Percentiles rank a stretch among this genome's conserved stretches.
These are phyloP conservation scores for Naematelia encephala DNA, from an alignment of 768 basidiomycete species.

Conservation along the genomic window DNA sequence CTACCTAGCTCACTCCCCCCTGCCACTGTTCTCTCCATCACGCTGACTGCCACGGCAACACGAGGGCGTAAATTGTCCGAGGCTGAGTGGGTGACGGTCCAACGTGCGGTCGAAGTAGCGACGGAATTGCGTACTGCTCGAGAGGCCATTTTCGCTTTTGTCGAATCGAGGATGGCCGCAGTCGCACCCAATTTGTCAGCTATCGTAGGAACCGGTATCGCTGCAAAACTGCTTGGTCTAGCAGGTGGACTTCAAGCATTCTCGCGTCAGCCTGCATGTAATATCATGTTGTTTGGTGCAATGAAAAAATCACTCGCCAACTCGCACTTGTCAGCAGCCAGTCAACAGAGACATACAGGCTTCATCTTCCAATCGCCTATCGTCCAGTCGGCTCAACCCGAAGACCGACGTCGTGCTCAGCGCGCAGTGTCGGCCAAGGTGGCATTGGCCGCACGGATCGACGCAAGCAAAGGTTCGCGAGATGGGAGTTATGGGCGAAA, in stretches of 20 bases:
- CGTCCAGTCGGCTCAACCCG: conserved; percentile 76
- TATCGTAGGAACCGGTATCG: conserved; percentile 97
- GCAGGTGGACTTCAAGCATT: conserved; percentile 88
- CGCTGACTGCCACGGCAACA: conserved; percentile 90
- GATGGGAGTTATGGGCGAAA: conserved; percentile 73
- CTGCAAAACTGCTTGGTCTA: conserved; percentile 94
- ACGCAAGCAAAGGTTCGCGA: conserved; percentile 75
- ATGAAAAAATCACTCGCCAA: conserved; percentile 80
- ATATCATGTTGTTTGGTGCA: conserved; percentile 86
- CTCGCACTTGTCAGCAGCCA: conserved; percentile 75
- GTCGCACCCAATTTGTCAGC: conserved; percentile 97
- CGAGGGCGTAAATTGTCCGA: conserved; percentile 69
- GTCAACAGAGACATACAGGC: conserved; percentile 87
- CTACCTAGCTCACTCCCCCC: conserved; percentile 74
- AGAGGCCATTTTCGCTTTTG: conserved; percentile 98
- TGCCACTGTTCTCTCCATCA: conserved; percentile 91
- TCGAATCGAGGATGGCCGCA: conserved; percentile 97
- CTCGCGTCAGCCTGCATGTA: conserved; percentile 91
- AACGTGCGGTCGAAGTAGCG: conserved; percentile 82
- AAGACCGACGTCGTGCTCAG: conserved; percentile 87
- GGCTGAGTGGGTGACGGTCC: conserved; percentile 72
- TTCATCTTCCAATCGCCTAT: conserved; percentile 94
- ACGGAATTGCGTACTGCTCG: conserved; percentile 83
- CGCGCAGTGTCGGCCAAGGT: conserved; percentile 90
- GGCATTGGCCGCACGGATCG: conserved; percentile 86